Evolutionary conservation across 768 basidiomycete species (phyloP).

Genomic region (Lactifluus volemus): DNA sequence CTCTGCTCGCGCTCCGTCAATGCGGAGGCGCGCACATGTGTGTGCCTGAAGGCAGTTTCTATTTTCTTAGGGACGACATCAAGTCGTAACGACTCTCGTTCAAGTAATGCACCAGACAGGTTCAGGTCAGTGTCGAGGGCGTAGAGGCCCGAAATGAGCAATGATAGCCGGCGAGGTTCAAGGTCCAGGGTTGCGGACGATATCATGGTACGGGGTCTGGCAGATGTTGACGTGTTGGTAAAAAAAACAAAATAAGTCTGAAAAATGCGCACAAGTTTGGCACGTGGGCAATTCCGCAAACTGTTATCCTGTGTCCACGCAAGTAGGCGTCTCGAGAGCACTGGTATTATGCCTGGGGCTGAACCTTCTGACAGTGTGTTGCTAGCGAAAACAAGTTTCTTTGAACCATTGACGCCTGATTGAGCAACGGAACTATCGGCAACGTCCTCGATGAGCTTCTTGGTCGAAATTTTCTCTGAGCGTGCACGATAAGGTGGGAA

Average conservation of each 20-base stretch:
- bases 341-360: not conserved
- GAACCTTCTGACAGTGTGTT: not conserved
- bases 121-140: constrained; percentile 50
- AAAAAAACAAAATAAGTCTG: not conserved
- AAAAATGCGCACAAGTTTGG: constrained; percentile 41
- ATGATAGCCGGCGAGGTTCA: constrained; percentile 49
- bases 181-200: constrained; percentile 49
- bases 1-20: constrained; percentile 55
- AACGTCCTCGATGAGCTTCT: constrained; percentile 43
- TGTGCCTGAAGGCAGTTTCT: constrained; percentile 38
- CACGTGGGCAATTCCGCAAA: constrained; percentile 44
- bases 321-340: constrained; percentile 29
- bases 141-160: constrained; percentile 39
- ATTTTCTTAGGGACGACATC: constrained; percentile 19
- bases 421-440: not conserved
- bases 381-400: constrained; percentile 17
- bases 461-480: constrained; percentile 20
- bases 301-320: constrained; percentile 42
- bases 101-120: constrained; percentile 48
- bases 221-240: not conserved
- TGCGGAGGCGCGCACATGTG: constrained; percentile 51
- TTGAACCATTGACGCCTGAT: constrained; percentile 36
- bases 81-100: constrained; percentile 17
- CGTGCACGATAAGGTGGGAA: constrained; percentile 24
- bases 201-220: constrained; percentile 42